phyloP scores from a whole-genome alignment of 257 asterid genomes.

The Galeopsis tetrahit region DNA sequence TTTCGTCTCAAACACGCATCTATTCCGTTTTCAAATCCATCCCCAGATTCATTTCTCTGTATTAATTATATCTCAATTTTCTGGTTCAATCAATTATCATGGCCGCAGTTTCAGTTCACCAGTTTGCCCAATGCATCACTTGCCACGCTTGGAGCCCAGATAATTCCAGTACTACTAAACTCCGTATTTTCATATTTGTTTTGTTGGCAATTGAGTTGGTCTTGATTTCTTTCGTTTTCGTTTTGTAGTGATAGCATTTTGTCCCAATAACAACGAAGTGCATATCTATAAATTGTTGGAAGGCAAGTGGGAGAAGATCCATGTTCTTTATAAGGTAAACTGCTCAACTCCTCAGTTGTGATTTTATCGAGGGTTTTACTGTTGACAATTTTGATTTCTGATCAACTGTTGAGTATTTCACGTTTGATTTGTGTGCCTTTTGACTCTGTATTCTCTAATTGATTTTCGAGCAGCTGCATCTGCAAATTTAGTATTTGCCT shows the following conservation, averaged over 20 bases:
- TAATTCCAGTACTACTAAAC: constrained; percentile 61
- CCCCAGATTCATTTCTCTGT: background rate
- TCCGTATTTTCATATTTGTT: constrained; percentile 1
- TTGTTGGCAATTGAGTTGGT: constrained; percentile 13
- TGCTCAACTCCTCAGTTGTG: background rate
- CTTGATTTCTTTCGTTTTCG: constrained; percentile 9
- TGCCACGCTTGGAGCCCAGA: constrained; percentile 99
- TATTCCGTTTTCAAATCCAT: background rate
- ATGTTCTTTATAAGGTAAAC: constrained; percentile 88
- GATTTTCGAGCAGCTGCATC: constrained; percentile 27
- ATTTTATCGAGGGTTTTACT: background rate
- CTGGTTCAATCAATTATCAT: constrained; percentile 39
- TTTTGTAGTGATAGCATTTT: constrained; percentile 82
- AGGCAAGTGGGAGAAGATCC: constrained; percentile 96
- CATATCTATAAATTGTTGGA: constrained; percentile 74
- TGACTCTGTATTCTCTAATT: background rate
- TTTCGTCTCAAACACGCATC: constrained; percentile 24
- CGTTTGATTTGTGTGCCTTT: constrained; percentile 13
- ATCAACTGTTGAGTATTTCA: constrained; percentile 6
- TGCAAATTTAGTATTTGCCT: constrained; percentile 18
- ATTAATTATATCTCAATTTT: background rate
- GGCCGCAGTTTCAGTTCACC: constrained; percentile 89
- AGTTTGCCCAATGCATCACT: constrained; percentile 84
- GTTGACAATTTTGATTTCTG: constrained; percentile 9
- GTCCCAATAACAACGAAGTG: constrained; percentile 90